Base-by-base conservation (phyloP, 2,329 filamentous ascomycete species). In the Dactylellina sp. region DNA sequence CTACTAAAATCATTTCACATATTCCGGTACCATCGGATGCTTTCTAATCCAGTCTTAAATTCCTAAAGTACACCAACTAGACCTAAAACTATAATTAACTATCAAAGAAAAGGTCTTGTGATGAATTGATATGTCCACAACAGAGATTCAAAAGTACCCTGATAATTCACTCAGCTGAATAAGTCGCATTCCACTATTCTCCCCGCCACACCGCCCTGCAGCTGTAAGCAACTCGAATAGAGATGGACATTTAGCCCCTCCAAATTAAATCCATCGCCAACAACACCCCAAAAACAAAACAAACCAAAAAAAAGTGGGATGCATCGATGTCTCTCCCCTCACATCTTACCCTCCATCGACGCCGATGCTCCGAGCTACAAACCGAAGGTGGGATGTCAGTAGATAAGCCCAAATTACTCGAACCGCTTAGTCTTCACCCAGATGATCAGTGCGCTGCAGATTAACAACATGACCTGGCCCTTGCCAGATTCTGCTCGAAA, bases 341-440 rank as follows among this genome's bases (percentile, higher is more conserved):
- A 46, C 12, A 46, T 24, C 12, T n/a, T n/a, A n/a, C n/a, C n/a
- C n/a, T n/a, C n/a, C n/a, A n/a, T n/a, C n/a, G n/a, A n/a, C n/a
- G n/a, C n/a, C n/a, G n/a, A n/a, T n/a, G n/a, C n/a, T n/a, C 46
- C 53, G 53, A 57, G n/a, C 39, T 57, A 18, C 20, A 57, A 57
- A 28, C 53, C 53, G 53, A 57, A 49, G 42, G 56, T 60, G 56
- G 56, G 56, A 60, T 53, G 63, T 35, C 59, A 42, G 60, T 52
- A 32, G 28, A 32, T 32, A 32, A 32, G 28, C 28, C 14, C 16
- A 9, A n/a, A 47, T 47, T 47, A 60, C 44, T 49, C 56, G 56
- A 60, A 35, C 40, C n/a, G 44, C 42, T 60, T 57, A 57, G 20
- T 44, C 39, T 20, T 44, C 39, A 7, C 16, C 11, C 25, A 9